Conservation (phyloP, 148 eudicot genomes). For the Vaccinium vitisidaea region DNA sequence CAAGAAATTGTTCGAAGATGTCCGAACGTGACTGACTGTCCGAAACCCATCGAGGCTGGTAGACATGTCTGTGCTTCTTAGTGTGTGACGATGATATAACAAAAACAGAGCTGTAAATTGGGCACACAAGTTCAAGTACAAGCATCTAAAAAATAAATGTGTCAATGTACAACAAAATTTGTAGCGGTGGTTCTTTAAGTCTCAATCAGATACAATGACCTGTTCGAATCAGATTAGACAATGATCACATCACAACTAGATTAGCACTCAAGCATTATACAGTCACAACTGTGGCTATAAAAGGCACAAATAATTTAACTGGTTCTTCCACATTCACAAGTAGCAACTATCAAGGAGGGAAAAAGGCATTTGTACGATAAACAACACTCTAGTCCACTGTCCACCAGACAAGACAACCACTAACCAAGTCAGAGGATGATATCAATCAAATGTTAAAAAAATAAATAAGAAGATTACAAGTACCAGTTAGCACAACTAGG, state of each 20-base stretch:
- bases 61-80: too few species aligned
- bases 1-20: too few species aligned
- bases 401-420: neutral
- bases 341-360: neutral
- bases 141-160: neutral
- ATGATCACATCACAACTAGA: neutral
- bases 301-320: neutral
- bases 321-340: neutral
- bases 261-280: neutral
- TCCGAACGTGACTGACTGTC: neutral
- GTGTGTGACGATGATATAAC: neutral
- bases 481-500: neutral
- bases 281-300: neutral
- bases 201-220: conserved; percentile 1
- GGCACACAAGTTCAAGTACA: neutral
- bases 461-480: too few species aligned
- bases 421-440: neutral
- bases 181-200: neutral
- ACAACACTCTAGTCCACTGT: neutral
- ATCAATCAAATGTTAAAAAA: neutral
- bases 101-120: neutral
- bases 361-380: neutral
- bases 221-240: neutral
- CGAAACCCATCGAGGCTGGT: neutral
- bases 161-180: neutral